Percentiles rank a stretch among this genome's conserved stretches.
These are phyloP conservation scores for Euphrasia confusa DNA, from an alignment of 257 asterid species.

Conservation along the genomic window DNA sequence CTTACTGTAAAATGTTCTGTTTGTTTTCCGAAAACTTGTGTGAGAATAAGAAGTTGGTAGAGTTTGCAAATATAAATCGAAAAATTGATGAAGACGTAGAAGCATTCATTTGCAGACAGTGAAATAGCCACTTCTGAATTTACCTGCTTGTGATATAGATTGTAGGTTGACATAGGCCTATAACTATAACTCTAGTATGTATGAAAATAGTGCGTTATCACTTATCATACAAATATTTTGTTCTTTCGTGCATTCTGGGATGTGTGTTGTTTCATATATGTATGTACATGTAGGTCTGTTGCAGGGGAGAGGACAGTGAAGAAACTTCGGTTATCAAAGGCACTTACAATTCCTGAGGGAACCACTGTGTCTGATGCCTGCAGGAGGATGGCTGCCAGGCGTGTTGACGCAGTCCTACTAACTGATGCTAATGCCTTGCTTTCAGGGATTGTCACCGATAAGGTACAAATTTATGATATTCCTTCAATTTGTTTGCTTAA, in stretches of 20 bases:
- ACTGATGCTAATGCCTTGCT: constrained; percentile 91
- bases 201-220: neutral
- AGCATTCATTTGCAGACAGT: neutral
- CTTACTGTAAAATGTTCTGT: neutral
- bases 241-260: constrained; percentile 2
- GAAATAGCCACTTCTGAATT: neutral
- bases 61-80: no score
- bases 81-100: neutral
- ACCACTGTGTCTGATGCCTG: constrained; percentile 89
- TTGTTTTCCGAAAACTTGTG: no score
- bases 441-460: constrained; percentile 94
- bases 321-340: constrained; percentile 83
- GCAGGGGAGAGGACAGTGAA: constrained; percentile 93
- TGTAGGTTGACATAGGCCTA: neutral
- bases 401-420: constrained; percentile 84
- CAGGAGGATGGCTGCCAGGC: constrained; percentile 88
- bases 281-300: constrained; percentile 37
- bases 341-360: constrained; percentile 92
- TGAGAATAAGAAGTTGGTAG: no score
- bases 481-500: neutral
- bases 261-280: neutral
- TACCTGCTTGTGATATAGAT: neutral
- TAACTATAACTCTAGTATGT: neutral
- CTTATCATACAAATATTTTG: neutral
- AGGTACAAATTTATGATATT: constrained; percentile 38